phyloP scores from a whole-genome alignment of 352 stramenopile species.

The Globisporangium okanoganense region DNA sequence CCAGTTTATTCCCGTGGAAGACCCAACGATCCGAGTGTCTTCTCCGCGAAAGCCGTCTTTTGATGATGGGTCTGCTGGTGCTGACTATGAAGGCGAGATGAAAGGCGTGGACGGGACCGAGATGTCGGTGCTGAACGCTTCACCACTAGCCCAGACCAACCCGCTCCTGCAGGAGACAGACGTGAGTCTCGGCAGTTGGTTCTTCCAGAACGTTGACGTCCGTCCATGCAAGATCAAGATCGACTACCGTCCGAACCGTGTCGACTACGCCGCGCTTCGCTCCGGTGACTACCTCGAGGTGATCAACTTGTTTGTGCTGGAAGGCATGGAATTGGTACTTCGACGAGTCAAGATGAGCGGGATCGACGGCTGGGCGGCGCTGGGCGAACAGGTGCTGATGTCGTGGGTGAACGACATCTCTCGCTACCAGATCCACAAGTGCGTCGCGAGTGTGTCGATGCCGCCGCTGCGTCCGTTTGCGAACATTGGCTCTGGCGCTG shows the following conservation, averaged over 20 bases:
- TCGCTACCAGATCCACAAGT: slow-evolving; percentile 87
- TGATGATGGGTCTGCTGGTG: slow-evolving; percentile 2
- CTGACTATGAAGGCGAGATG: slow-evolving; percentile 28
- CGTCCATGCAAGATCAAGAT: slow-evolving; percentile 90
- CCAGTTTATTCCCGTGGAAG: slow-evolving; percentile 67
- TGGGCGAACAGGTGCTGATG: slow-evolving; percentile 73
- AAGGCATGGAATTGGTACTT: slow-evolving; percentile 87
- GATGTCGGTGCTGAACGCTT: slow-evolving; percentile 31
- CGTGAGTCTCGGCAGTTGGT: slow-evolving; percentile 58
- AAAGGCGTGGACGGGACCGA: slow-evolving; percentile 48
- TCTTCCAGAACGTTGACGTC: slow-evolving; percentile 87
- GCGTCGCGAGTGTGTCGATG: slow-evolving; percentile 85
- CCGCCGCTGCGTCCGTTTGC: slow-evolving; percentile 79
- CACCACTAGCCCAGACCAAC: not conserved
- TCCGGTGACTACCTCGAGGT: slow-evolving; percentile 86
- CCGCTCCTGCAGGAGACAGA: slow-evolving; percentile 34
- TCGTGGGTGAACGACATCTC: slow-evolving; percentile 89
- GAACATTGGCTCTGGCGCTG: slow-evolving; percentile 82
- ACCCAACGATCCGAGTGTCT: slow-evolving; percentile 18
- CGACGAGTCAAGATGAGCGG: slow-evolving; percentile 81
- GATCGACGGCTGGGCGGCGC: slow-evolving; percentile 66
- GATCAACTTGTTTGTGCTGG: slow-evolving; percentile 87
- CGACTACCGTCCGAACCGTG: slow-evolving; percentile 84
- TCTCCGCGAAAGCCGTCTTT: slow-evolving; percentile 16
- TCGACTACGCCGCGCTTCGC: slow-evolving; percentile 79